These are phyloP conservation scores for Phytophthora pini DNA, from an alignment of 352 stramenopile species.

Conservation along the genomic window DNA sequence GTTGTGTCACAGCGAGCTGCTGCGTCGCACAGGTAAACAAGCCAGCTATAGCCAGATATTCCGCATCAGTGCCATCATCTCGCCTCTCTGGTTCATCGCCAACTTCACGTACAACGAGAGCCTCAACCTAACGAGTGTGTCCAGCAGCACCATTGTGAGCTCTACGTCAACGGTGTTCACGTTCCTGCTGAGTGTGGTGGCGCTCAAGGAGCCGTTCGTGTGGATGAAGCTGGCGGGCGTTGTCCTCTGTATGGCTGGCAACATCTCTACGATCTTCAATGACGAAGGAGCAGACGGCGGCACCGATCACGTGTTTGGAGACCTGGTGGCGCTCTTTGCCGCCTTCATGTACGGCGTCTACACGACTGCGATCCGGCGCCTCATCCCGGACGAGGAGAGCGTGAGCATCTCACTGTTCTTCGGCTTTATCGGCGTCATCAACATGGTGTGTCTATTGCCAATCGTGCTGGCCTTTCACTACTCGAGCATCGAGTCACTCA, in stretches of 20 bases:
- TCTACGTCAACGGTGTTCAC: conserved; percentile 95
- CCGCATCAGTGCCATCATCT: conserved; percentile 74
- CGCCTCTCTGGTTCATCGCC: conserved; percentile 94
- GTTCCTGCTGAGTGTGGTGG: conserved; percentile 88
- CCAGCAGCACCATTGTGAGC: conserved; percentile 94
- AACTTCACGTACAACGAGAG: conserved; percentile 95
- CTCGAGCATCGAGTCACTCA: conserved; percentile 67
- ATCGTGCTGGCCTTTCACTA: conserved; percentile 70
- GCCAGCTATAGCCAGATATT: conserved; percentile 55
- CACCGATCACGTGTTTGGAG: conserved; percentile 56
- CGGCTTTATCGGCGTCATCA: conserved; percentile 94
- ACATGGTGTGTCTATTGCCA: conserved; percentile 81
- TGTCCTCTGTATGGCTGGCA: conserved; percentile 86
- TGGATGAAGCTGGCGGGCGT: conserved; percentile 87
- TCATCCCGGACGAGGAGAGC: conserved; percentile 83
- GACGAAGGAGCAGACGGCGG: conserved; percentile 47
- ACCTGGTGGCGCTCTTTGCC: conserved; percentile 71
- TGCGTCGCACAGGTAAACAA: conserved; percentile 38
- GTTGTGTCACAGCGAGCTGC: conserved; percentile 43
- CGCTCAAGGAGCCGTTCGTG: conserved; percentile 82
- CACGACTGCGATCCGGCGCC: conserved; percentile 85
- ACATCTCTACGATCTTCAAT: conserved; percentile 86
- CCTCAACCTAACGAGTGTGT: conserved; percentile 93
- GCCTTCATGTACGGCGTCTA: conserved; percentile 96
- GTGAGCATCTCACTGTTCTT: conserved; percentile 95